Base-by-base conservation (phyloP, 2,329 filamentous ascomycete species). In the Colletotrichum sp. region DNA sequence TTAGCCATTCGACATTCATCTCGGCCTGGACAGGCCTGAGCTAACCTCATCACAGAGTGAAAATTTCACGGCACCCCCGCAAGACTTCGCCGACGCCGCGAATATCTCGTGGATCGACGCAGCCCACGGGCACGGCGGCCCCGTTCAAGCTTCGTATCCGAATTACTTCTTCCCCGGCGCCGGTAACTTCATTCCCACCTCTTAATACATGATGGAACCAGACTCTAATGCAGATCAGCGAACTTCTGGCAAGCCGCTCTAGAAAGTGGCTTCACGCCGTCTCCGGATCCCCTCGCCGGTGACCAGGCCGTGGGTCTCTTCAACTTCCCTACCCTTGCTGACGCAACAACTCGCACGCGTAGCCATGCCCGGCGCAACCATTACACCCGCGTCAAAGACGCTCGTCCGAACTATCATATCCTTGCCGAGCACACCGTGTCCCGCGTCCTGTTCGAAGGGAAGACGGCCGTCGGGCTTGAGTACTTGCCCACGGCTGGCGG, bases 361-460 rank as follows among this genome's bases (percentile, higher is more conserved):
- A 83, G 78, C 68, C 78, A 82, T 70, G 81, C 81, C 8, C 78
- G 79, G 44, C 72, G 79, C 19, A 81, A 80, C 55, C 81, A 83
- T 63, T 83, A 82, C 67, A 80, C 80, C 9, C 75, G 79, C 16
- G 82, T 83, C 36, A 78, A 77, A 6, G 79, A 77, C 2, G 82
- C 88, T 3, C 86, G 91, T 63, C 87, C 90, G 0, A 92, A 93
- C 72, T 87, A 94, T 3, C 90, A 93, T 72, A 85, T 94, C 6
- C 84, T 94, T 1, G 85, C 89, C 0, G 87, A 93, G 78, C 87
- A 89, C 3, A 89, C 89, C 72, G 91, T 94, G 1, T 83, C 88
- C 3, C 88, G 87, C 4, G 87, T 93, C 1, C 75, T 92, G 3
- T 90, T 92, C 68, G 85, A 89, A 3, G 85, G 86, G 6, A 90